Base-by-base conservation (phyloP, 768 basidiomycete species). In the Xerocomellus dryophilus region DNA sequence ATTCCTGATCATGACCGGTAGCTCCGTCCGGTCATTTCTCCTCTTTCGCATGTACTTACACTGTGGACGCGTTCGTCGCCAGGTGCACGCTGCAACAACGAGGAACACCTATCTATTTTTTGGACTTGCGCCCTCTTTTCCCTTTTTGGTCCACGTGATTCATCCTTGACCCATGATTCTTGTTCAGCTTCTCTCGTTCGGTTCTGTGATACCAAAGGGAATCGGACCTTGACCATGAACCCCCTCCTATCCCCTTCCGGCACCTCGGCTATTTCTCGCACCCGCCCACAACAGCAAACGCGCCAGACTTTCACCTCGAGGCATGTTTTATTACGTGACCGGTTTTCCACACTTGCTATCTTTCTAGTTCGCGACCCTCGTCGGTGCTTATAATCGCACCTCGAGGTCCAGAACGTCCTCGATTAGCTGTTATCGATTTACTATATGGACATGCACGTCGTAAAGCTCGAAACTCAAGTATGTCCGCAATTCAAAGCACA, bases 81-180 rank as follows among this genome's bases (percentile, higher is more conserved):
- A 44, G 40, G 18, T 51, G 35, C 57, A 63, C 31, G 63, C 46
- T 45, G 54, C 9, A 43, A 43, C 63, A 53, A 51, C 43, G 64
- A 62, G 60, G 62, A 53, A 51, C 40, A 23, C 25, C 50, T 46
- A 50, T 62, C 32, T 40, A n/a, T 41, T 49, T 43, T 40, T 46
- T 38, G 36, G 43, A 51, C 47, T 41, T 41, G 18, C 52, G 15
- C 46, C 61, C 40, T 39, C 23, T 31, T 17, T 27, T 34, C 29
- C 54, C 29, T 43, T 20, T 54, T 18, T 34, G 14, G 10, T n/a
- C 50, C 53, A 54, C 57, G 39, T 51, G 41, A 47, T n/a, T 25
- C 25, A 42, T 40, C 45, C 45, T 41, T 34, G 18, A 46, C 43
- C n/a, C n/a, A n/a, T n/a, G 20, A 39, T 20, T 27, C 43, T 39